These are phyloP conservation scores for Xerocomus minutiporus DNA, from an alignment of 1,284 basidiomycete genomes.

Conservation along the genomic window DNA sequence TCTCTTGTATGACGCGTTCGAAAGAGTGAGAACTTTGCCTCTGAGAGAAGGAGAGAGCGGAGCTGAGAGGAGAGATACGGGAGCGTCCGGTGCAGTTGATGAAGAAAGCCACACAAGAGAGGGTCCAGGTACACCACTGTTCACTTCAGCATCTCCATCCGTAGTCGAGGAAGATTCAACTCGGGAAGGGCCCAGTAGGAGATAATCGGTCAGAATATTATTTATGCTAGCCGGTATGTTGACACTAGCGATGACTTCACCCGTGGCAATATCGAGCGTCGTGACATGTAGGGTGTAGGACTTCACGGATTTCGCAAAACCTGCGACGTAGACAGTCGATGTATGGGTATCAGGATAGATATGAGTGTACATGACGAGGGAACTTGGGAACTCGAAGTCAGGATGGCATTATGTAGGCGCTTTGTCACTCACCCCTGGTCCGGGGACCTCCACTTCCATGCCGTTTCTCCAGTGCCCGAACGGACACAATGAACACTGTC, in stretches of 20 bases:
- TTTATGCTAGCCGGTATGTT: slow-evolving; percentile 58
- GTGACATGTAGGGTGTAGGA: slow-evolving; percentile 67
- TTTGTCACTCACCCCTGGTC: slow-evolving; percentile 52
- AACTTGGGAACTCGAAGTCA: slow-evolving; percentile 37
- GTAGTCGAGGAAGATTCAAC: slow-evolving; percentile 19
- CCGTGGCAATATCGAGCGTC: slow-evolving; percentile 52
- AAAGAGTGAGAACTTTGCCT: slow-evolving; percentile 41
- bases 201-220: slow-evolving; percentile 33
- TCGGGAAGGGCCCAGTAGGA: slow-evolving; percentile 39
- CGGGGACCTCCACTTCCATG: slow-evolving; percentile 63
- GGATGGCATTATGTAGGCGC: background rate
- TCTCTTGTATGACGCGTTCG: slow-evolving; percentile 42
- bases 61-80: slow-evolving; percentile 46
- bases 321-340: slow-evolving; percentile 57
- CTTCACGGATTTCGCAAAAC: slow-evolving; percentile 58
- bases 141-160: slow-evolving; percentile 3
- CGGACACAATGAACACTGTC: slow-evolving; percentile 50
- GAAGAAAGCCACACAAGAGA: slow-evolving; percentile 65
- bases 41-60: slow-evolving; percentile 52
- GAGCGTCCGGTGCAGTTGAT: slow-evolving; percentile 10
- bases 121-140: slow-evolving; percentile 23
- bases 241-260: slow-evolving; percentile 47
- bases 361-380: slow-evolving; percentile 60
- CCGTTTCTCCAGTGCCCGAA: slow-evolving; percentile 43
- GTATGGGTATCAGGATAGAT: slow-evolving; percentile 49